Percentiles rank a stretch among this genome's conserved stretches.
Evolutionary conservation across 148 eudicot genomes (phyloP).

Genomic region (Fagopyrum tataricum): DNA sequence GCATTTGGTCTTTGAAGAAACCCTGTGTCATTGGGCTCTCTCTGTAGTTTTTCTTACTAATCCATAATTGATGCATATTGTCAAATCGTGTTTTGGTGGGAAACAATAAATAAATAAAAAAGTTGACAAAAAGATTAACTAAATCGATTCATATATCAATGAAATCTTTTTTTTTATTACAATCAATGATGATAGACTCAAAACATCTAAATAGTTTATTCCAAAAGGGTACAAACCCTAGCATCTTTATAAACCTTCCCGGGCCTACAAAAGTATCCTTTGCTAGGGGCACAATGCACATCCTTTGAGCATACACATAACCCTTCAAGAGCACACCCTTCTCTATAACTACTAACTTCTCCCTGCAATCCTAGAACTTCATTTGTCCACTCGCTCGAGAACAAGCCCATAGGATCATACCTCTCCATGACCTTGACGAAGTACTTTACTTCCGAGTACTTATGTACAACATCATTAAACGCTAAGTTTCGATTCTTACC

Average conservation of each 20-base stretch:
- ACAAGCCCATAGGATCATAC: conserved; percentile 65
- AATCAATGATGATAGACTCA: no score
- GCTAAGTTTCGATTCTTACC: conserved; percentile 83
- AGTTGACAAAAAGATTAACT: no score
- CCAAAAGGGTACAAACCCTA: conserved; percentile 37
- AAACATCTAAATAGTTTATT: not conserved
- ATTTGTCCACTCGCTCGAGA: conserved; percentile 72
- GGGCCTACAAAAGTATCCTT: conserved; percentile 55
- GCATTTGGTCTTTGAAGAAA: no score
- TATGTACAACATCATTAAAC: conserved; percentile 43
- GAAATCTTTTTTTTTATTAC: no score
- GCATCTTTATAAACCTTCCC: conserved; percentile 59
- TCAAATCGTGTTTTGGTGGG: no score
- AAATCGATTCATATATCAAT: no score
- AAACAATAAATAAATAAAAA: no score
- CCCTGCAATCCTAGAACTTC: conserved; percentile 50
- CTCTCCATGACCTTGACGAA: conserved; percentile 45
- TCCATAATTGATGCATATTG: no score
- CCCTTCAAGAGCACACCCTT: conserved; percentile 82
- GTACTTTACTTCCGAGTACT: conserved; percentile 31
- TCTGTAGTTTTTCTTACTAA: no score
- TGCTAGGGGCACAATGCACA: conserved; percentile 62
- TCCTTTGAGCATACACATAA: conserved; percentile 67
- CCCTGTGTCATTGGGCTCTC: no score
- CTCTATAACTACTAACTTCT: conserved; percentile 30